These are phyloP conservation scores for Beauveria sp. DNA, from an alignment of 2,329 filamentous ascomycete species.

Conservation along the genomic window DNA sequence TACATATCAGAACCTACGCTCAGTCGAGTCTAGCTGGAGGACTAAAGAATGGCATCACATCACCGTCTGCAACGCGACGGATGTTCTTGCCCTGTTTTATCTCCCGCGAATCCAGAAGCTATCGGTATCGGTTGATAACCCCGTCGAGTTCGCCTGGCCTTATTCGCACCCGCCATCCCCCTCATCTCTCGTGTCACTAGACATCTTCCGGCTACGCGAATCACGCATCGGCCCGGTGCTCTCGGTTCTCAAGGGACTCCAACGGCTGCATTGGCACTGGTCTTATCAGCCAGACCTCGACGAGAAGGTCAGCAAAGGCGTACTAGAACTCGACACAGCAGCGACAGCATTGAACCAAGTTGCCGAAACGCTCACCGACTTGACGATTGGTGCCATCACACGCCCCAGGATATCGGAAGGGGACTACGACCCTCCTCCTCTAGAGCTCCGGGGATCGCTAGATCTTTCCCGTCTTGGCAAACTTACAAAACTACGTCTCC, in stretches of 20 bases:
- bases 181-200: not conserved
- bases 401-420: not conserved
- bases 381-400: not conserved
- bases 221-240: not conserved
- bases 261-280: not conserved
- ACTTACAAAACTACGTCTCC: not conserved
- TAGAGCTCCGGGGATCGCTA: not conserved
- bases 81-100: not conserved
- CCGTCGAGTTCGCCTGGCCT: not conserved
- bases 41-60: not conserved
- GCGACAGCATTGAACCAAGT: not conserved
- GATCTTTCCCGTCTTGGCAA: not conserved
- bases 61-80: not conserved
- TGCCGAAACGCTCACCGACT: not conserved
- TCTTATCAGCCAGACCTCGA: slow-evolving; percentile 1
- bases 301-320: not conserved
- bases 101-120: not conserved
- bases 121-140: not conserved
- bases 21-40: not conserved
- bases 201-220: not conserved
- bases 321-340: not conserved
- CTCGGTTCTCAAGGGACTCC: not conserved
- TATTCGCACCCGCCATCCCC: not conserved
- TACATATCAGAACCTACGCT: not conserved
- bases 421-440: not conserved